Evolutionary conservation across 768 basidiomycete species (phyloP).

Genomic region (Sarcodon sp.): DNA sequence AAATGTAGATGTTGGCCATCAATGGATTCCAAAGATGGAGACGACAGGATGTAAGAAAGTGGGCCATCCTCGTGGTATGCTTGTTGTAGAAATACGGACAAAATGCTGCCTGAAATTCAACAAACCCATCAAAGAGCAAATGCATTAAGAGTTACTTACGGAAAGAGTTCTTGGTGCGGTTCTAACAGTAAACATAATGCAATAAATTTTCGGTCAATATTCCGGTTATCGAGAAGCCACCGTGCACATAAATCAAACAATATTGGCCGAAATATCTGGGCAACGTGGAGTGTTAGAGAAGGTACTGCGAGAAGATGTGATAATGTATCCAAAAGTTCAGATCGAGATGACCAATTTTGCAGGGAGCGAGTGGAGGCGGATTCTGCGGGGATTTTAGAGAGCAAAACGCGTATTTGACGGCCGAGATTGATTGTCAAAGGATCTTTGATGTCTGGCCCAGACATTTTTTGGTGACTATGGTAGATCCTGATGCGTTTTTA

Average conservation of each 20-base stretch:
- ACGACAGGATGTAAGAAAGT: slow-evolving; percentile 26
- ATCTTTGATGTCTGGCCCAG: slow-evolving; percentile 16
- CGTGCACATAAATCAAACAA: slow-evolving; percentile 68
- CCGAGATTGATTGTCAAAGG: slow-evolving; percentile 47
- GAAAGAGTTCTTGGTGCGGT: slow-evolving; percentile 58
- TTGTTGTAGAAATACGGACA: slow-evolving; percentile 35
- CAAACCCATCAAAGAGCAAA: slow-evolving; percentile 4
- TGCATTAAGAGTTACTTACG: slow-evolving; percentile 30
- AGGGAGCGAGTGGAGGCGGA: slow-evolving; percentile 27
- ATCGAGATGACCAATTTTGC: slow-evolving; percentile 22
- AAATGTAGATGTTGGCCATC: slow-evolving; percentile 44
- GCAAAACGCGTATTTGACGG: slow-evolving; percentile 36
- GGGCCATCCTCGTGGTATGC: slow-evolving; percentile 38
- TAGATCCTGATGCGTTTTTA: too few relatives aligned
- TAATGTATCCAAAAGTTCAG: slow-evolving; percentile 35
- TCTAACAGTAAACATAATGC: slow-evolving; percentile 56
- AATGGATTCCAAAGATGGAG: slow-evolving; percentile 16
- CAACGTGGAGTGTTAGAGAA: slow-evolving; percentile 48
- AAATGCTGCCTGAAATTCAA: slow-evolving; percentile 28
- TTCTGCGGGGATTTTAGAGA: slow-evolving; percentile 28
- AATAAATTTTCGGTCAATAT: slow-evolving; percentile 36
- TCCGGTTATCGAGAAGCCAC: slow-evolving; percentile 53
- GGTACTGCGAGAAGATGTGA: slow-evolving; percentile 50
- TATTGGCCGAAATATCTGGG: slow-evolving; percentile 62
- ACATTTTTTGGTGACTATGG: too few relatives aligned